These are phyloP conservation scores for Immersiella caudata DNA, from an alignment of 495 filamentous ascomycete genomes.

Conservation along the genomic window DNA sequence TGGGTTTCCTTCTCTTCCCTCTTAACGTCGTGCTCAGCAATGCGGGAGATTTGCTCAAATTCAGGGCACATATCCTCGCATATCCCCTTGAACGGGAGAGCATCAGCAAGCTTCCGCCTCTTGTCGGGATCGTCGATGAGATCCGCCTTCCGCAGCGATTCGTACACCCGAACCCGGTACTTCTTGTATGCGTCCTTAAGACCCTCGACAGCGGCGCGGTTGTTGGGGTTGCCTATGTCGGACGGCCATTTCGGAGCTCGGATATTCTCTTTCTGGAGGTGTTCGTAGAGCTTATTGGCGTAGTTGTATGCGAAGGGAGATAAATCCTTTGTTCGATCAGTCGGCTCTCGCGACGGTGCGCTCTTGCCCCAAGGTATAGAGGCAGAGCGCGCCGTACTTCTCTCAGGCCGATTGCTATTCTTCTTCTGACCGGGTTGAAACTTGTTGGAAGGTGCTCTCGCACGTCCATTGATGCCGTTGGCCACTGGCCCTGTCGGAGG, in stretches of 20 bases:
- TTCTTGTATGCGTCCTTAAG: slow-evolving; percentile 58
- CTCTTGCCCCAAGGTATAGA: slow-evolving; percentile 1
- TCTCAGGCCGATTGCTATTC: slow-evolving; percentile 13
- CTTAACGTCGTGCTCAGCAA: slow-evolving; percentile 64
- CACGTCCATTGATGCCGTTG: not conserved
- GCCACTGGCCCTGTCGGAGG: not conserved
- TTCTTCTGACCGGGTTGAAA: slow-evolving; percentile 22
- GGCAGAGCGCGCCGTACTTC: slow-evolving; percentile 9
- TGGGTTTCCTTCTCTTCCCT: slow-evolving; percentile 50
- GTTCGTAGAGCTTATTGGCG: slow-evolving; percentile 44
- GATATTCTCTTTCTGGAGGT: slow-evolving; percentile 47
- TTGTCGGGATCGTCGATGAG: slow-evolving; percentile 89
- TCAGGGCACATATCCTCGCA: slow-evolving; percentile 95
- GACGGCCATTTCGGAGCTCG: slow-evolving; percentile 49
- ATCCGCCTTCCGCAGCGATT: slow-evolving; percentile 69
- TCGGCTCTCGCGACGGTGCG: slow-evolving; percentile 22
- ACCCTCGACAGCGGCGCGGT: slow-evolving; percentile 45
- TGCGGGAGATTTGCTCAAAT: slow-evolving; percentile 80
- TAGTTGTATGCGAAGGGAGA: slow-evolving; percentile 40
- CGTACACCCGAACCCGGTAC: slow-evolving; percentile 68
- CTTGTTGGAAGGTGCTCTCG: slow-evolving; percentile 2
- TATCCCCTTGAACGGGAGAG: slow-evolving; percentile 84
- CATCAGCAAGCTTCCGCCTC: slow-evolving; percentile 75
- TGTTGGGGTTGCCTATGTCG: slow-evolving; percentile 44
- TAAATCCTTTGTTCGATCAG: slow-evolving; percentile 33